Evolutionary conservation across 768 basidiomycete species (phyloP).

Genomic region (Collybia mongolica): DNA sequence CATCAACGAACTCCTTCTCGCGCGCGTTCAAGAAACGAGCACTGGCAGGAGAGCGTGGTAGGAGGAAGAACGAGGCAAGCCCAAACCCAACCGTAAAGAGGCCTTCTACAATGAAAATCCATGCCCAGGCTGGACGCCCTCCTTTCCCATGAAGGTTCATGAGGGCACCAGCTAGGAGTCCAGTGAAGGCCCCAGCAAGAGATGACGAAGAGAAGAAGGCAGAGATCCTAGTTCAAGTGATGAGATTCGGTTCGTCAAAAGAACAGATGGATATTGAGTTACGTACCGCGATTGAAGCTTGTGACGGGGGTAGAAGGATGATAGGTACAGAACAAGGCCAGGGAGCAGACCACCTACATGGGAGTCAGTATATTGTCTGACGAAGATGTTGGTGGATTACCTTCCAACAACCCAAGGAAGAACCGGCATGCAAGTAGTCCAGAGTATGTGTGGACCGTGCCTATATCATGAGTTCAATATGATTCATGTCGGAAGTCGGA

Average conservation of each 20-base stretch:
- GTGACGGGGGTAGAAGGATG: constrained; percentile 31
- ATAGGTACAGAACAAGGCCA: constrained; percentile 30
- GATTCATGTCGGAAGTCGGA: constrained; percentile 38
- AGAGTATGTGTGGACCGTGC: constrained; percentile 7
- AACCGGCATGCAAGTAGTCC: constrained; percentile 45
- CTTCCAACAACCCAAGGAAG: constrained; percentile 47
- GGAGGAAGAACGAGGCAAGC: constrained; percentile 14
- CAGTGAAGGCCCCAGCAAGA: constrained; percentile 44
- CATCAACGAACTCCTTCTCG: constrained; percentile 11
- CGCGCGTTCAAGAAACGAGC: constrained; percentile 9
- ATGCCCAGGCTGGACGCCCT: constrained; percentile 45
- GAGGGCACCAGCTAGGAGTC: constrained; percentile 47
- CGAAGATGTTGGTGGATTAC: constrained; percentile 15
- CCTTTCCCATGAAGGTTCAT: constrained; percentile 42
- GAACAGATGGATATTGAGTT: not conserved
- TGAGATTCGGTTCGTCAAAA: not conserved
- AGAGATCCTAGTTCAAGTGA: constrained; percentile 18
- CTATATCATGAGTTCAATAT: not conserved
- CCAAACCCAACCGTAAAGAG: constrained; percentile 44
- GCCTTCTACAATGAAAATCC: constrained; percentile 49
- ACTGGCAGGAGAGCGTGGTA: constrained; percentile 10
- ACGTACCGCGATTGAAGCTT: constrained; percentile 13
- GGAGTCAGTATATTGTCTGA: constrained; percentile 12
- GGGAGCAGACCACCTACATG: constrained; percentile 28
- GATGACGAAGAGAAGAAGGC: constrained; percentile 23